phyloP scores from a whole-genome alignment of 73 alveolate genomes.

The Tetrahymena borealis region DNA sequence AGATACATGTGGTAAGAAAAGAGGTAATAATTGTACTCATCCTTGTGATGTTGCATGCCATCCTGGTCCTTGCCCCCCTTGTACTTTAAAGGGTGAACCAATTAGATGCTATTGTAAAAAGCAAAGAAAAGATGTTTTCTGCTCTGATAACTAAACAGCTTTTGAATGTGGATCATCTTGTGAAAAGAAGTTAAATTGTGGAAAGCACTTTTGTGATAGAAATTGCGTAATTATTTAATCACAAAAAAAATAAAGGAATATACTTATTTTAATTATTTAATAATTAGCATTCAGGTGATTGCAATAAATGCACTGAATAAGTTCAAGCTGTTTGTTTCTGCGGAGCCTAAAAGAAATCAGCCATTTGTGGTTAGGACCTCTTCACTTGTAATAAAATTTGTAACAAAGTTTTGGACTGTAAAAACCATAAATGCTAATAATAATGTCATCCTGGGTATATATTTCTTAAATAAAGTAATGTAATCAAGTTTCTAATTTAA shows the following conservation, averaged over 20 bases:
- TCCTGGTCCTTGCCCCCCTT: constrained; percentile 95
- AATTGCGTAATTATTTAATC: not conserved
- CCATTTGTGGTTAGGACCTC: constrained; percentile 57
- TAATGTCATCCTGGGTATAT: constrained; percentile 76
- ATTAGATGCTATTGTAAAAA: constrained; percentile 78
- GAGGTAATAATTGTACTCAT: constrained; percentile 72
- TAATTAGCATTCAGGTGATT: constrained; percentile 63
- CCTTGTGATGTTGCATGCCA: constrained; percentile 86
- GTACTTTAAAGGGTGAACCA: constrained; percentile 65
- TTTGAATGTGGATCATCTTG: constrained; percentile 50
- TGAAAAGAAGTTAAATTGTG: constrained; percentile 59
- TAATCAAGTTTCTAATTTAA: not conserved
- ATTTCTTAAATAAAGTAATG: not conserved
- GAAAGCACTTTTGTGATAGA: constrained; percentile 49
- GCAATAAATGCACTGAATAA: constrained; percentile 48
- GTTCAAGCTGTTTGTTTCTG: constrained; percentile 56
- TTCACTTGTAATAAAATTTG: constrained; percentile 80
- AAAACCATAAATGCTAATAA: constrained; percentile 78
- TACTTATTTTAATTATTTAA: not conserved
- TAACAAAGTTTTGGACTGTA: constrained; percentile 79
- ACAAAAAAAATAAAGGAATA: too few relatives aligned
- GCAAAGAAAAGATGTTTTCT: constrained; percentile 56
- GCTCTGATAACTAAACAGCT: constrained; percentile 54
- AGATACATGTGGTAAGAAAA: constrained; percentile 64
- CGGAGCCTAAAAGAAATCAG: constrained; percentile 46